Conservation (phyloP, 2,329 filamentous ascomycete species). For the Clarireedia sp. region DNA sequence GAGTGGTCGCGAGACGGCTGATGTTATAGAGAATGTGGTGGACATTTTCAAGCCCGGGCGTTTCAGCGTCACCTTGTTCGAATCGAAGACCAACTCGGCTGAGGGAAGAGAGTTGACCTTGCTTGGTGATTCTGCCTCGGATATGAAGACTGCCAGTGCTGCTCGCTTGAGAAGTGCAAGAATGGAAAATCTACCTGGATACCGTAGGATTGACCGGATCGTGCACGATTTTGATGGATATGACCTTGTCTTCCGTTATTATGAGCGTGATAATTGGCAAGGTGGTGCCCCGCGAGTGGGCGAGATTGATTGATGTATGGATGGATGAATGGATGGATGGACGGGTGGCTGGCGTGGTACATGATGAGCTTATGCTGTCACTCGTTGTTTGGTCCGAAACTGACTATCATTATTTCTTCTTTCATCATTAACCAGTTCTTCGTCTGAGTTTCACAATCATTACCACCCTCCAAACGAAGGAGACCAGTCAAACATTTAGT, state of each 20-base stretch:
- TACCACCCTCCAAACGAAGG: neutral
- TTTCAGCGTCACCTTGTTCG: slow-evolving; percentile 94
- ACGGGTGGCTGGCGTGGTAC: neutral
- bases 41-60: slow-evolving; percentile 95
- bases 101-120: slow-evolving; percentile 19
- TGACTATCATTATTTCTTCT: neutral
- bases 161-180: slow-evolving; percentile 38
- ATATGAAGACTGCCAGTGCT: slow-evolving; percentile 36
- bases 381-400: neutral
- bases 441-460: neutral
- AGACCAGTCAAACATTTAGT: neutral
- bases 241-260: slow-evolving; percentile 93
- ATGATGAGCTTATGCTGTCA: neutral
- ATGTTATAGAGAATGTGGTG: slow-evolving; percentile 90
- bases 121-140: slow-evolving; percentile 30
- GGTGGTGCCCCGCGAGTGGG: slow-evolving; percentile 27
- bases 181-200: slow-evolving; percentile 70
- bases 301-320: slow-evolving; percentile 21
- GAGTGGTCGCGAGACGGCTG: slow-evolving; percentile 77
- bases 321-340: neutral
- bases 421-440: neutral
- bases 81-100: slow-evolving; percentile 58
- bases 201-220: slow-evolving; percentile 84
- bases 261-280: slow-evolving; percentile 75
- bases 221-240: slow-evolving; percentile 98